These are phyloP conservation scores for Diaporthe ampelina DNA, from an alignment of 2,329 filamentous ascomycete species.

Conservation along the genomic window DNA sequence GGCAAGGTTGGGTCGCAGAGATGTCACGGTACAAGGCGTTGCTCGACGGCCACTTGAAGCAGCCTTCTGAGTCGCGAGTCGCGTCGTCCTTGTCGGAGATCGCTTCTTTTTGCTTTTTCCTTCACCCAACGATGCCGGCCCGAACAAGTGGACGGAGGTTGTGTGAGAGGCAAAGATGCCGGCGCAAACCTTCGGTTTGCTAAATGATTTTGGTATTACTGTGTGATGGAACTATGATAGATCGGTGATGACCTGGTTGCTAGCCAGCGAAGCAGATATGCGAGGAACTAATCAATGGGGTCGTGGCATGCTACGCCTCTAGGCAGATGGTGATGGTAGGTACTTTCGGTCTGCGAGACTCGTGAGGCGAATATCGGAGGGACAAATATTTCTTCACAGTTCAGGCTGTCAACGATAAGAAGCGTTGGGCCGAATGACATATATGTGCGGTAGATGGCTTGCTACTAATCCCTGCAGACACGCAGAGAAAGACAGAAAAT, in stretches of 20 bases:
- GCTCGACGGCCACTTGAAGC: not conserved
- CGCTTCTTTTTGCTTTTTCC: conserved; percentile 26
- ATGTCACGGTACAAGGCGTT: conserved; percentile 12
- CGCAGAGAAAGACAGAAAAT: not conserved
- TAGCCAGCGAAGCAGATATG: not conserved
- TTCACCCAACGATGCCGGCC: conserved; percentile 4
- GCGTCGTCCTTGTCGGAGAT: conserved; percentile 19
- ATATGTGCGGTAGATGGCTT: not conserved
- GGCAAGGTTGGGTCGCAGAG: not conserved
- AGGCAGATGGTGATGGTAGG: not conserved
- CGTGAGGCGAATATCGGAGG: not conserved
- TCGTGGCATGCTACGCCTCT: not conserved
- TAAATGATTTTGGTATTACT: not conserved
- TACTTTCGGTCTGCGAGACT: not conserved
- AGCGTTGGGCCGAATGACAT: not conserved
- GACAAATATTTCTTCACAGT: not conserved
- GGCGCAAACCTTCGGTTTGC: not conserved
- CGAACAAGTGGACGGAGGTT: not conserved
- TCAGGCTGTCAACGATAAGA: too few relatives aligned
- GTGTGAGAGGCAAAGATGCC: not conserved
- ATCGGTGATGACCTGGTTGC: not conserved
- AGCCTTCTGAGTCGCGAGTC: conserved; percentile 10
- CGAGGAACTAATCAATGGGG: not conserved
- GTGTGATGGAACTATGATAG: conserved; percentile 5
- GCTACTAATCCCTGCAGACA: not conserved